Percentiles rank a stretch among this genome's conserved stretches.
Conservation (phyloP, 148 eudicot species). For the Vaccinium macrocarpon region DNA sequence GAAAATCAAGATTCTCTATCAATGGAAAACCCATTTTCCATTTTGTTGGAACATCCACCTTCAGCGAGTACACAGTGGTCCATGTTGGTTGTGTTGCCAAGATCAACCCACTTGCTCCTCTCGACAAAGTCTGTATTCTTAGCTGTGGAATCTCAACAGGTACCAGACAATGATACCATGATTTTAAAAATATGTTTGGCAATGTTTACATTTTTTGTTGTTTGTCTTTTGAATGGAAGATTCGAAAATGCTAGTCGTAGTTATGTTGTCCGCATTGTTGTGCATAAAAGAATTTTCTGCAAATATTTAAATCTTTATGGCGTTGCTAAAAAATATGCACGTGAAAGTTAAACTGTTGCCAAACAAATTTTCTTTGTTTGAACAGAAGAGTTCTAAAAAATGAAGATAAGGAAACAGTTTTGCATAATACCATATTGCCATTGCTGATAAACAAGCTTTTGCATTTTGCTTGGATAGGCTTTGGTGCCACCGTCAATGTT, state of each 20-base stretch:
- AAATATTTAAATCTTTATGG: too few species aligned
- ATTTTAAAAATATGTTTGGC: not conserved
- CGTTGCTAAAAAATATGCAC: too few species aligned
- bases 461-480: constrained; percentile 34
- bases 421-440: not conserved
- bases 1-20: constrained; percentile 34
- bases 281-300: too few species aligned
- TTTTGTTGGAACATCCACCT: constrained; percentile 37
- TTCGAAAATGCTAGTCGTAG: too few species aligned
- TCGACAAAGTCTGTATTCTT: constrained; percentile 37
- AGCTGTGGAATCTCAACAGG: constrained; percentile 49
- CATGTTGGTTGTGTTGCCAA: constrained; percentile 34
- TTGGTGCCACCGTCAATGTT: constrained; percentile 81
- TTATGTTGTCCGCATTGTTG: too few species aligned
- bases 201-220: not conserved
- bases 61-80: constrained; percentile 42
- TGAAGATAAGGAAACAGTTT: not conserved
- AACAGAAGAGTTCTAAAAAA: too few species aligned
- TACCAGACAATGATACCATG: not conserved
- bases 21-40: constrained; percentile 40
- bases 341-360: too few species aligned
- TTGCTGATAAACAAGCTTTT: not conserved
- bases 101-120: constrained; percentile 31
- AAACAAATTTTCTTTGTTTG: too few species aligned
- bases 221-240: too few species aligned